These are phyloP conservation scores for Schwanniomyces sp. DNA, from an alignment of 805 yeast genomes.

Conservation along the genomic window DNA sequence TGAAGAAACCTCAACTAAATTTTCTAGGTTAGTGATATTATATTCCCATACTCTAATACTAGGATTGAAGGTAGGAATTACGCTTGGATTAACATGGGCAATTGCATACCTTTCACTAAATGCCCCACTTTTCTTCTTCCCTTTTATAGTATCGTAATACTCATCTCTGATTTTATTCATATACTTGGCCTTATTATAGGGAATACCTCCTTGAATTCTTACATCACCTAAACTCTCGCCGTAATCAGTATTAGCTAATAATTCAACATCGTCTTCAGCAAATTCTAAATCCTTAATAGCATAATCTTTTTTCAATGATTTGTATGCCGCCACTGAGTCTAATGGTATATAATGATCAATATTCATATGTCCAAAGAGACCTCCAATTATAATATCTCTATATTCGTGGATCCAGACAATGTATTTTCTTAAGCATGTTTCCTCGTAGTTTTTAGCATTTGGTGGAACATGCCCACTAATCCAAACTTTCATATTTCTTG, in stretches of 20 bases:
- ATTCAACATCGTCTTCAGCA: not conserved
- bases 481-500: slow-evolving; percentile 82
- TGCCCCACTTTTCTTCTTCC: slow-evolving; percentile 41
- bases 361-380: slow-evolving; percentile 87
- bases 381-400: slow-evolving; percentile 80
- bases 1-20: slow-evolving; percentile 1
- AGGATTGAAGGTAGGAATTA: slow-evolving; percentile 84
- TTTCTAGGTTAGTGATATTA: slow-evolving; percentile 53
- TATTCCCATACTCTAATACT: slow-evolving; percentile 86
- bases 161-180: slow-evolving; percentile 56
- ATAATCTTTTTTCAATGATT: slow-evolving; percentile 32
- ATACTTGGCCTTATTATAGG: slow-evolving; percentile 63
- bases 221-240: slow-evolving; percentile 2
- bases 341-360: slow-evolving; percentile 81
- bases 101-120: slow-evolving; percentile 62
- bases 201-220: slow-evolving; percentile 58
- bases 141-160: slow-evolving; percentile 51
- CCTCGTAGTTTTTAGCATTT: slow-evolving; percentile 71
- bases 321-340: slow-evolving; percentile 69
- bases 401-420: slow-evolving; percentile 82
- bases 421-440: slow-evolving; percentile 70
- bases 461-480: slow-evolving; percentile 89
- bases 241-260: not conserved
- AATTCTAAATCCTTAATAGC: slow-evolving; percentile 8
- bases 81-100: slow-evolving; percentile 68